A percentile compares a stretch with the other conserved stretches of the same genome.
Conservation (phyloP, 169 alveolate genomes). For the Plasmodium gaboni region DNA sequence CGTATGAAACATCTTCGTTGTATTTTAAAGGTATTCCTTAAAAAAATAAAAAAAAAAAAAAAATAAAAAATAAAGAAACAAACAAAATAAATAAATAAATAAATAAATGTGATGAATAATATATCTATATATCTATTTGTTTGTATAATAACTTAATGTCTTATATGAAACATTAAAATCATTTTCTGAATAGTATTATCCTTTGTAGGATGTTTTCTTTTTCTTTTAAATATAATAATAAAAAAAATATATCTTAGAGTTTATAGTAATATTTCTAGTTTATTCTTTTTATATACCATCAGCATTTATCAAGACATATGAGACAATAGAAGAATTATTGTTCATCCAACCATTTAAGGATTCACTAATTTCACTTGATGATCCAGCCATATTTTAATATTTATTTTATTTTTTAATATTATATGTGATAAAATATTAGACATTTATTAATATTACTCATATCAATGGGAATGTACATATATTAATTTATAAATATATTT, state of each 20-base stretch:
- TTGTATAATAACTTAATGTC: neutral
- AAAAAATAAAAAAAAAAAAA: neutral
- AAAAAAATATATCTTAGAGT: too few relatives aligned
- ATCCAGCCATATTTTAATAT: conserved; percentile 52
- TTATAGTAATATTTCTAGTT: too few relatives aligned
- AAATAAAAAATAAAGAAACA: neutral
- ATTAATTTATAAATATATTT: neutral
- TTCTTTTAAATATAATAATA: too few relatives aligned
- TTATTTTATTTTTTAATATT: neutral
- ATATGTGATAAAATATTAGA: neutral
- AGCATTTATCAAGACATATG: conserved; percentile 53
- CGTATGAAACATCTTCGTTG: conserved; percentile 60
- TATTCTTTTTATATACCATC: conserved; percentile 36
- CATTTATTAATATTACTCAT: neutral
- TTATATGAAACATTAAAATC: neutral
- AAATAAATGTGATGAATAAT: neutral
- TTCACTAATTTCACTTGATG: conserved; percentile 73
- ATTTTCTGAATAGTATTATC: neutral
- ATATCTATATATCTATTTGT: neutral
- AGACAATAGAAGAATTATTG: conserved; percentile 45
- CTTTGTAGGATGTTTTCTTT: neutral
- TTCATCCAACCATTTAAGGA: conserved; percentile 71
- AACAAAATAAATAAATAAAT: neutral
- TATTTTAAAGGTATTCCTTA: conserved; percentile 66
- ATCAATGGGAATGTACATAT: neutral